Base-by-base conservation (phyloP, 352 stramenopile genomes). In the Pythium sukuiense region DNA sequence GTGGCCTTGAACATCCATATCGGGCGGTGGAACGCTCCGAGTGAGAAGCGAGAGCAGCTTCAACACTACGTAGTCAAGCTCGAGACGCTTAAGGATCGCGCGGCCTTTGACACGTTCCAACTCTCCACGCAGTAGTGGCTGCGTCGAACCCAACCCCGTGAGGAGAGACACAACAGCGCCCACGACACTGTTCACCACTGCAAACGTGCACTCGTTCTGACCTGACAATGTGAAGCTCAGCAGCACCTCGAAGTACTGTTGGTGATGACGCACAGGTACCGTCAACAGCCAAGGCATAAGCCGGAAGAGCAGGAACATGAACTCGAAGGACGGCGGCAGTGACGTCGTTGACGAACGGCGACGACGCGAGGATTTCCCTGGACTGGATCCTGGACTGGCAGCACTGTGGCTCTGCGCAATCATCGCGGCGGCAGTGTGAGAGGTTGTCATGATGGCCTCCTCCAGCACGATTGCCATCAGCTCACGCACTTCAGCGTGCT, bases 121-220 rank as follows among this genome's bases (percentile, higher is more conserved):
- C 53, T 95, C 83, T 13, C 68, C 58, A 41, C 85, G 76, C 3
- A 95, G 74, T 35, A 95, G 45, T 12, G 79, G 81, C 56, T 92
- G 86, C 0, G 81, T 82, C 13, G 61, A 67, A 26, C 73, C 80
- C 2, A 90, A 50, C 0, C 85, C 87, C 3, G 81, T 92, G 29
- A 92, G 69, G 5, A 95, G 65, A 14, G 76, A 73, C 6, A 90
- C 85, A 52, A 95, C 84, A 2, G 85, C 81, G 52, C 87, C 87
- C 13, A 93, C 83, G 16, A 93, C 87, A 26, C 85, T 89, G 50
- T 95, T 93, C 12, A 92, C 83, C 20, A 93, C 83, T 27, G 91
- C 74, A 55, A 95, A 95, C 9, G 77, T 85, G 48, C 83, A 83
- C 80, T 95, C 87, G 61, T 93, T 92, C 32, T 86, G 74, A n/a